These are phyloP conservation scores for Lycium ferocissimum DNA, from an alignment of 257 asterid genomes.

Conservation along the genomic window DNA sequence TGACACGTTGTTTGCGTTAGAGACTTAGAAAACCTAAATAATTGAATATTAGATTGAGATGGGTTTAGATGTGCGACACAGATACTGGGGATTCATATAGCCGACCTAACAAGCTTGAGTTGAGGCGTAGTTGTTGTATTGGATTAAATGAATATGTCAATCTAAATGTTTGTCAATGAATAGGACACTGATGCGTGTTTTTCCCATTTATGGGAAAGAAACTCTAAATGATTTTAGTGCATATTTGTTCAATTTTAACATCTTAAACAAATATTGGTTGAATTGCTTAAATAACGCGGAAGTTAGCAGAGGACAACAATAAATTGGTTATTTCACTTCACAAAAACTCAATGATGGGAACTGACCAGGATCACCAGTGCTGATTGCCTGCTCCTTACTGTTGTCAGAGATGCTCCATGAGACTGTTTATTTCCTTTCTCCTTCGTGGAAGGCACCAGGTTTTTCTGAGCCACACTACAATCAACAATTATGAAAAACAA, in stretches of 20 bases:
- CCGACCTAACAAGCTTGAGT: neutral
- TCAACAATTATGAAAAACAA: conserved; percentile 26
- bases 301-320: neutral
- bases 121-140: neutral
- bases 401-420: conserved; percentile 42
- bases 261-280: conserved; percentile 4
- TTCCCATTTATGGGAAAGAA: neutral
- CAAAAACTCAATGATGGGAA: conserved; percentile 31
- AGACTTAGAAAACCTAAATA: neutral
- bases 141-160: neutral
- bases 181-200: neutral
- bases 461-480: conserved; percentile 64
- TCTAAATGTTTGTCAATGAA: neutral
- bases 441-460: conserved; percentile 46
- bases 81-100: neutral
- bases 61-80: neutral
- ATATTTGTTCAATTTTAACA: neutral
- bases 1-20: neutral
- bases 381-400: conserved; percentile 52
- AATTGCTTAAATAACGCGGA: neutral
- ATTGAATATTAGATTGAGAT: neutral
- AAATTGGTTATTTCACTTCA: neutral
- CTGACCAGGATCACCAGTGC: conserved; percentile 73
- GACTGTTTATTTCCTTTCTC: conserved; percentile 49
- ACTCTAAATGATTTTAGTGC: neutral